Evolutionary conservation across 208 protist genomes (phyloP), one percentile per base, ranked within the genome.

Genomic region (Crithidia bombi): DNA sequence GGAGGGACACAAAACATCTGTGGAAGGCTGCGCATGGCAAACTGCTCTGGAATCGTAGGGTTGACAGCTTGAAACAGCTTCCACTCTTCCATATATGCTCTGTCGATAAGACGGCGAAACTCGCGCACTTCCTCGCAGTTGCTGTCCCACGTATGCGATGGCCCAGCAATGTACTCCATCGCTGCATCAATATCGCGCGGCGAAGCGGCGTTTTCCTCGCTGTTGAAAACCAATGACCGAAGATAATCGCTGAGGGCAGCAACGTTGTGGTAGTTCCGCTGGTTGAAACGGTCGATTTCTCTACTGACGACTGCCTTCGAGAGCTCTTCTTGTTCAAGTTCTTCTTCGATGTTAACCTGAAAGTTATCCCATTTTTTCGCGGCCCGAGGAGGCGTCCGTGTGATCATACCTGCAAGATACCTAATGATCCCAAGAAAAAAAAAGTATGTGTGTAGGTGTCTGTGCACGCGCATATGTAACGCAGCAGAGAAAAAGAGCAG

Each of bases 21-120:
- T 28, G 80, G 79, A 15, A 89, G 47, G 63, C 64, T 80, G 5
- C 81, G 70, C 73, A 86, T 78, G 4, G 81, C 81, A 58, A 80
- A 74, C 11, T 64, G 49, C 44, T 82, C 59, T 15, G 70, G 65
- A 7, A 87, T 28, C 0, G 49, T 58, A 2, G 81, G 77, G 32
- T 87, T 67, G 39, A 80, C 69, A 7, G 54, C 58, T 23, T 81
- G 64, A 50, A 89, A 92, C 10, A 82, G n/a, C 5, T 66, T 66
- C 78, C 78, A 87, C 32, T 86, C 87, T 50, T 82, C 62, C 49
- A 72, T 65, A 62, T 86, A 87, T 0, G 81, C 79, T 15, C 58
- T 12, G 43, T 74, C 62, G 32, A 83, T 75, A 0, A 76, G 28
- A 7, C 52, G 65, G n/a, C 75, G 64, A 57, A 83, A 89, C n/a